phyloP scores from a whole-genome alignment of 352 stramenopile genomes.

The Phytophthora citricola region DNA sequence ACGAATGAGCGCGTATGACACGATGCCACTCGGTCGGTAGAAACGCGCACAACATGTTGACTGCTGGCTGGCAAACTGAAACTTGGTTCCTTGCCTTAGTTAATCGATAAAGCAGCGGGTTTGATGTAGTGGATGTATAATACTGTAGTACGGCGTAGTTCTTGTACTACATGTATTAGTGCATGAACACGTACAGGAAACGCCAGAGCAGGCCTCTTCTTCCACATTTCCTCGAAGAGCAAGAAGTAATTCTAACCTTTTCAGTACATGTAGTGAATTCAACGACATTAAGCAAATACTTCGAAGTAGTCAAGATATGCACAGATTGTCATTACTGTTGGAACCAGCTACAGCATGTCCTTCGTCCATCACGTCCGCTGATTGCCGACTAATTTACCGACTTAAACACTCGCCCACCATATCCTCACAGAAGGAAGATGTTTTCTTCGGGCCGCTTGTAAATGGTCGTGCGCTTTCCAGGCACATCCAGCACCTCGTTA shows the following conservation, averaged over 20 bases:
- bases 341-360: neutral
- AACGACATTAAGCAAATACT: constrained; percentile 5
- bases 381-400: constrained; percentile 22
- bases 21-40: neutral
- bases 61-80: too few species aligned
- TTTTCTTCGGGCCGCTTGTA: constrained; percentile 83
- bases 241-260: too few species aligned
- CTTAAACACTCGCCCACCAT: constrained; percentile 4
- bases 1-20: too few species aligned
- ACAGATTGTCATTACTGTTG: constrained; percentile 19
- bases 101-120: too few species aligned
- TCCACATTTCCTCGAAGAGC: too few species aligned
- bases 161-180: too few species aligned
- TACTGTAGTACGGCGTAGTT: too few species aligned
- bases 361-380: neutral
- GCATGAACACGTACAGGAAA: too few species aligned
- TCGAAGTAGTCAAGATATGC: constrained; percentile 13
- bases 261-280: neutral
- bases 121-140: too few species aligned
- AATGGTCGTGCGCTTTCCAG: constrained; percentile 87
- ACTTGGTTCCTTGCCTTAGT: too few species aligned
- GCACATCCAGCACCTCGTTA: constrained; percentile 86
- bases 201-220: too few species aligned
- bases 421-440: constrained; percentile 81
- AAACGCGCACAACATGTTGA: constrained; percentile 1